Percentiles rank a stretch among this genome's conserved stretches.
phyloP scores from a whole-genome alignment of 306 rosid genomes.

The Fragaria iinumae region DNA sequence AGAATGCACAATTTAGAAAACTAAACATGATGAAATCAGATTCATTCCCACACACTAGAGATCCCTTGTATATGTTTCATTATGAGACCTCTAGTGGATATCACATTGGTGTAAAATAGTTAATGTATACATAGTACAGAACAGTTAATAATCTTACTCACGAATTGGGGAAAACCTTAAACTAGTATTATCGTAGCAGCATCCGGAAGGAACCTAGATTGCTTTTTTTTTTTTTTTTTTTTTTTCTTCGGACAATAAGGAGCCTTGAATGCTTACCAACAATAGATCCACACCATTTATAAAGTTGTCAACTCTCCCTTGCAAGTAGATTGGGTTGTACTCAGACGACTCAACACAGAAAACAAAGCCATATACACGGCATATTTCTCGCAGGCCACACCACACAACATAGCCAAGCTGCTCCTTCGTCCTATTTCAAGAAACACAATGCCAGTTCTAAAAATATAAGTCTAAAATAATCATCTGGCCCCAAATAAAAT shows the following conservation, averaged over 20 bases:
- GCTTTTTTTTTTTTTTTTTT: constrained; percentile 24
- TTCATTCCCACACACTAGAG: background rate
- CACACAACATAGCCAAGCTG: constrained; percentile 94
- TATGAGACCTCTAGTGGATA: background rate
- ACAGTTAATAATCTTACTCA: background rate
- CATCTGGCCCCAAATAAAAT: constrained; percentile 2
- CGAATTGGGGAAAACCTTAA: background rate
- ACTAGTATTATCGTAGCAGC: background rate
- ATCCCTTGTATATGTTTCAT: background rate
- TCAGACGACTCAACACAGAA: constrained; percentile 89
- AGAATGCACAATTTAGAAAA: constrained; percentile 11
- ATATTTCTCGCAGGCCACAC: constrained; percentile 66
- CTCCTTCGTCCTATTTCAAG: constrained; percentile 82
- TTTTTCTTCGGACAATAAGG: background rate
- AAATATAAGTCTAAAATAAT: background rate
- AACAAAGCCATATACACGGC: constrained; percentile 72
- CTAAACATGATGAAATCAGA: background rate
- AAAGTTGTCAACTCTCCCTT: constrained; percentile 74
- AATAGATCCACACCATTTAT: constrained; percentile 64
- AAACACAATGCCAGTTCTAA: constrained; percentile 19
- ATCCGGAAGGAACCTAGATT: constrained; percentile 8
- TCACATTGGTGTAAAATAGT: background rate
- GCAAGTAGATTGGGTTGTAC: constrained; percentile 73
- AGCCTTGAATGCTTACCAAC: constrained; percentile 57
- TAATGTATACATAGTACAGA: background rate